phyloP scores from a whole-genome alignment of 1,139 yeast species.

The Candida pseudoviswanathii region DNA sequence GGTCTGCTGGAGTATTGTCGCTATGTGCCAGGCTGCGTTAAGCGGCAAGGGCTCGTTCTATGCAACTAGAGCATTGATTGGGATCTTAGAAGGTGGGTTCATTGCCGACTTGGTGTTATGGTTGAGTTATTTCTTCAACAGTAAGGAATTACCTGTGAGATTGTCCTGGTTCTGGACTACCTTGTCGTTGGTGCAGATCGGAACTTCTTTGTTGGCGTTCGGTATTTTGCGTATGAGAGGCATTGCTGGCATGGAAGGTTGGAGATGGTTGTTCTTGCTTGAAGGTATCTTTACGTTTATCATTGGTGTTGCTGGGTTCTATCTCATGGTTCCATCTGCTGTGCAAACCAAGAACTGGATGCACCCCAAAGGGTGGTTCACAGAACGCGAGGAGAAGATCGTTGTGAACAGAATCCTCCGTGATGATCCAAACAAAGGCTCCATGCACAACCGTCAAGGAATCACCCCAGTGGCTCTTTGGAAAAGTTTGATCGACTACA shows the following conservation, averaged over 20 bases:
- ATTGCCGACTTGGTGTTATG: slow-evolving; percentile 32
- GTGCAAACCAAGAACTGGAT: slow-evolving; percentile 57
- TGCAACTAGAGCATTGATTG: slow-evolving; percentile 30
- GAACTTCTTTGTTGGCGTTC: slow-evolving; percentile 40
- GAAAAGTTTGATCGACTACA: slow-evolving; percentile 51
- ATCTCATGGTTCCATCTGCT: slow-evolving; percentile 62
- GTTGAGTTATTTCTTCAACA: slow-evolving; percentile 32
- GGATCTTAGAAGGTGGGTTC: slow-evolving; percentile 34
- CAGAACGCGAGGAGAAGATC: slow-evolving; percentile 61
- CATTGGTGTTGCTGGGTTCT: slow-evolving; percentile 55
- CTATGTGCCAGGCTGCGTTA: slow-evolving; percentile 30
- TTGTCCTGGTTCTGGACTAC: slow-evolving; percentile 24
- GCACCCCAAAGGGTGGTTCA: slow-evolving; percentile 62
- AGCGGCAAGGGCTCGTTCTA: slow-evolving; percentile 26
- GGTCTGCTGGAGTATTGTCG: slow-evolving; percentile 33
- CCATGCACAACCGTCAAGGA: slow-evolving; percentile 51
- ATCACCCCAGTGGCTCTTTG: slow-evolving; percentile 41
- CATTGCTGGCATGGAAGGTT: slow-evolving; percentile 44
- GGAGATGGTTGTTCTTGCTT: slow-evolving; percentile 67
- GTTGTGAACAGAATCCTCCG: slow-evolving; percentile 62
- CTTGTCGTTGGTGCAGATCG: slow-evolving; percentile 26
- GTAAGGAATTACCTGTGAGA: slow-evolving; percentile 28
- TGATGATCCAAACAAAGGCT: slow-evolving; percentile 55
- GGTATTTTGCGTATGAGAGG: slow-evolving; percentile 31
- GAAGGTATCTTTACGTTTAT: slow-evolving; percentile 61